phyloP scores from a whole-genome alignment of 768 basidiomycete species.

The Fibroporia radiculosa region DNA sequence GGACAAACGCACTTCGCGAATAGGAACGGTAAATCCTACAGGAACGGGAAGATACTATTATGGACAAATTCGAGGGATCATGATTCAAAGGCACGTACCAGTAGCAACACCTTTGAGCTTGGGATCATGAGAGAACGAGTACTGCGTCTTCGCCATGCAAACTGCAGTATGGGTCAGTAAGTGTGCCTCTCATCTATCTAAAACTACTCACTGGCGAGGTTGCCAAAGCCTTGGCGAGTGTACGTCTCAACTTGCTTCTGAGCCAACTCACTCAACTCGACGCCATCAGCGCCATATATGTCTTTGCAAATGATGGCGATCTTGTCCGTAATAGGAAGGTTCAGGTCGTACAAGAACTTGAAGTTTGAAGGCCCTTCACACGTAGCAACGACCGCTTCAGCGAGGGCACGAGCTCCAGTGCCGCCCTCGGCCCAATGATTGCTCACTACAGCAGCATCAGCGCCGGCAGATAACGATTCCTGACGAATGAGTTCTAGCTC shows the following conservation, averaged over 20 bases:
- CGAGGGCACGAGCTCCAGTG: constrained; percentile 80
- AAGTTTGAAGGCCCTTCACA: constrained; percentile 82
- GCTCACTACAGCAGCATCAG: constrained; percentile 90
- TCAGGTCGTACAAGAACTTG: constrained; percentile 88
- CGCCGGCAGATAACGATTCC: constrained; percentile 75
- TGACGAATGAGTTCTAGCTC: constrained; percentile 82
- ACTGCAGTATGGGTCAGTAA: constrained; percentile 34
- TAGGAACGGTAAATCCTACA: constrained; percentile 85
- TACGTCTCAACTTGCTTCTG: constrained; percentile 84
- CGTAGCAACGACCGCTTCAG: constrained; percentile 82
- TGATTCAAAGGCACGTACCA: constrained; percentile 36
- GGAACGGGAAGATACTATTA: neutral
- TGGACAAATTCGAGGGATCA: neutral
- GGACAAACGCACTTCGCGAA: constrained; percentile 78
- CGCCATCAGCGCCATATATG: constrained; percentile 91
- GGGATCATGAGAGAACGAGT: constrained; percentile 94
- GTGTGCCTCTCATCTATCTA: constrained; percentile 1
- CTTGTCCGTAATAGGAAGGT: constrained; percentile 81
- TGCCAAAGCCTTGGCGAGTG: constrained; percentile 78
- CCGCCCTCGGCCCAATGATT: constrained; percentile 99
- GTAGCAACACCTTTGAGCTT: constrained; percentile 85
- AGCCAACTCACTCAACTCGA: constrained; percentile 80
- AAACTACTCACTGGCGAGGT: constrained; percentile 60
- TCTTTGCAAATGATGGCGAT: constrained; percentile 82
- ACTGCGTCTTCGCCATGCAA: constrained; percentile 97